Conservation (phyloP, 495 filamentous ascomycete species). For the Aspergillus leporis region DNA sequence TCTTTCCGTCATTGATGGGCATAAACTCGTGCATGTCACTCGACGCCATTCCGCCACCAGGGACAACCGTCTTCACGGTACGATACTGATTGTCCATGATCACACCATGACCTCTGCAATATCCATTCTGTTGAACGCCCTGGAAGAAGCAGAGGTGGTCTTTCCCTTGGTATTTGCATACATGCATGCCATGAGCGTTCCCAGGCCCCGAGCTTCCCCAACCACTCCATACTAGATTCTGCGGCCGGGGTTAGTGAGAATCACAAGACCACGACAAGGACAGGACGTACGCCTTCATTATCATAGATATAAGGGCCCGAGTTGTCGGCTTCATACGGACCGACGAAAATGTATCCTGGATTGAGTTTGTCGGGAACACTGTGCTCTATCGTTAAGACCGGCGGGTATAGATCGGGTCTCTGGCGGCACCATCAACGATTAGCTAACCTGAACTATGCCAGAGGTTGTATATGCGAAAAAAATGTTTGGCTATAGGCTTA, state of each 20-base stretch:
- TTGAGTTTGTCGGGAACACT: slow-evolving; percentile 32
- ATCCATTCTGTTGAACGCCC: slow-evolving; percentile 54
- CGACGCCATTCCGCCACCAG: slow-evolving; percentile 47
- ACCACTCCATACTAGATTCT: slow-evolving; percentile 50
- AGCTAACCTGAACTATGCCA: neutral
- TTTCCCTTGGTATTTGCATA: slow-evolving; percentile 47
- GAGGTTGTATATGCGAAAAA: neutral
- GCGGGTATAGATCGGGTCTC: slow-evolving; percentile 46
- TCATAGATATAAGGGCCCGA: slow-evolving; percentile 49
- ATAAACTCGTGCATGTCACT: slow-evolving; percentile 55
- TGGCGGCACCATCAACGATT: slow-evolving; percentile 18
- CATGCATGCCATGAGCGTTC: slow-evolving; percentile 45
- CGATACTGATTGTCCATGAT: slow-evolving; percentile 54
- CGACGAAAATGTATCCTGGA: slow-evolving; percentile 46
- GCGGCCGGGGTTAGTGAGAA: neutral
- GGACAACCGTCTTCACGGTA: slow-evolving; percentile 46
- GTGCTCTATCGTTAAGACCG: slow-evolving; percentile 32
- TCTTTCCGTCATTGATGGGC: slow-evolving; percentile 47
- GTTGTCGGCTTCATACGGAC: slow-evolving; percentile 42
- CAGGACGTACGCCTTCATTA: slow-evolving; percentile 40
- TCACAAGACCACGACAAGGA: neutral
- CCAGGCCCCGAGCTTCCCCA: slow-evolving; percentile 44
- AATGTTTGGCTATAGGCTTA: slow-evolving; percentile 5
- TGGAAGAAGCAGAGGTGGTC: slow-evolving; percentile 57
- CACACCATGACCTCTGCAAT: slow-evolving; percentile 53